These are phyloP conservation scores for Wickerhamomyces subpelliculosus DNA, from an alignment of 805 yeast species.

Conservation along the genomic window DNA sequence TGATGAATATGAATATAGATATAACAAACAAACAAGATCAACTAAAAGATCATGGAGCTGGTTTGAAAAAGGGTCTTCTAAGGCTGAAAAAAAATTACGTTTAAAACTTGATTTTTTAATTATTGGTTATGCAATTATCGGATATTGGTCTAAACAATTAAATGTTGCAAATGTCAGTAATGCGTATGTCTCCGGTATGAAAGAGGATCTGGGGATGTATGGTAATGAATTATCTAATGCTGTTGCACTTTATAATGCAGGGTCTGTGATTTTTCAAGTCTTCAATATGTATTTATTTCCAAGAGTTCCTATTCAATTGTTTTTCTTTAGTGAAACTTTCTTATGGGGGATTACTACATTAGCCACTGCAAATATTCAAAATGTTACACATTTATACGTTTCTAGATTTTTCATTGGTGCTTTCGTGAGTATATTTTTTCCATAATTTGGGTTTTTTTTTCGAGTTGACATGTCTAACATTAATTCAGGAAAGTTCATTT, in stretches of 20 bases:
- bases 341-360: constrained; percentile 64
- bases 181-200: constrained; percentile 61
- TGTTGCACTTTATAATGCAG: constrained; percentile 53
- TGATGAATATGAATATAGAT: constrained; percentile 43
- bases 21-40: constrained; percentile 26
- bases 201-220: constrained; percentile 36
- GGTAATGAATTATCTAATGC: constrained; percentile 61
- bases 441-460: too few species aligned
- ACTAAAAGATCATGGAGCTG: not conserved
- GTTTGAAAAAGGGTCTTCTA: constrained; percentile 3
- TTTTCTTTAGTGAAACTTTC: constrained; percentile 47
- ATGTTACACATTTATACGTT: constrained; percentile 45
- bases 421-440: constrained; percentile 56
- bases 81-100: constrained; percentile 36
- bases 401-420: not conserved
- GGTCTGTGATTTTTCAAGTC: constrained; percentile 53
- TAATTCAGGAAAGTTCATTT: constrained; percentile 54
- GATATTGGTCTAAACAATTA: constrained; percentile 61
- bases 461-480: too few species aligned
- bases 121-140: constrained; percentile 46
- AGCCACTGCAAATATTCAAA: constrained; percentile 40
- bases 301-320: constrained; percentile 42
- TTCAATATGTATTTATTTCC: constrained; percentile 59
- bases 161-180: constrained; percentile 54
- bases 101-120: constrained; percentile 47